Conservation (phyloP, 2,329 filamentous ascomycete species). For the Rutstroemia sydowiana region DNA sequence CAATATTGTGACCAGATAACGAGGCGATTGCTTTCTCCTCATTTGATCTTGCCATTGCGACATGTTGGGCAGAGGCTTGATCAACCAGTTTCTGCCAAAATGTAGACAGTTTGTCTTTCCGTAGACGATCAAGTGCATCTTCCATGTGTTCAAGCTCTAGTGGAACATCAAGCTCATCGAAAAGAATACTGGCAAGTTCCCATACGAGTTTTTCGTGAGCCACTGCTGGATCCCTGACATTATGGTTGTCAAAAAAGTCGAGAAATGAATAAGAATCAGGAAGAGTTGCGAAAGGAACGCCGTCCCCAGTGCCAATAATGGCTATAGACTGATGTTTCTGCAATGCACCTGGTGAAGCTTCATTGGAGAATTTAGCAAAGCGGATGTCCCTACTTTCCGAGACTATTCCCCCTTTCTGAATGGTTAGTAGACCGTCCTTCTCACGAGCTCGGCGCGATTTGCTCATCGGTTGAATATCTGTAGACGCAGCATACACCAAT, state of each 20-base stretch:
- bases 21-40: slow-evolving; percentile 82
- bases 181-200: slow-evolving; percentile 80
- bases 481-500: slow-evolving; percentile 54
- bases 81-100: slow-evolving; percentile 63
- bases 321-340: slow-evolving; percentile 48
- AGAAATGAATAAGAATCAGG: slow-evolving; percentile 40
- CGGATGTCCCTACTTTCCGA: slow-evolving; percentile 58
- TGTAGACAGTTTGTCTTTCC: slow-evolving; percentile 58
- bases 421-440: slow-evolving; percentile 42
- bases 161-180: slow-evolving; percentile 56
- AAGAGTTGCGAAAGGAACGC: slow-evolving; percentile 52
- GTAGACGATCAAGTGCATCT: slow-evolving; percentile 34
- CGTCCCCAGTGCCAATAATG: slow-evolving; percentile 44
- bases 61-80: slow-evolving; percentile 44
- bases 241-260: slow-evolving; percentile 38
- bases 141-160: slow-evolving; percentile 33
- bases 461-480: slow-evolving; percentile 30
- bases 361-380: slow-evolving; percentile 54
- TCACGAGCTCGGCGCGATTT: slow-evolving; percentile 25
- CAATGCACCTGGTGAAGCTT: slow-evolving; percentile 50
- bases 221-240: slow-evolving; percentile 36
- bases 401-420: slow-evolving; percentile 50
- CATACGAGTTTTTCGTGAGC: slow-evolving; percentile 70
- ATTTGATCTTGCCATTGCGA: slow-evolving; percentile 51
- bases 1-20: slow-evolving; percentile 69